Evolutionary conservation across 75 land plant species (phyloP).

Genomic region (Selaginella moellendorffii): DNA sequence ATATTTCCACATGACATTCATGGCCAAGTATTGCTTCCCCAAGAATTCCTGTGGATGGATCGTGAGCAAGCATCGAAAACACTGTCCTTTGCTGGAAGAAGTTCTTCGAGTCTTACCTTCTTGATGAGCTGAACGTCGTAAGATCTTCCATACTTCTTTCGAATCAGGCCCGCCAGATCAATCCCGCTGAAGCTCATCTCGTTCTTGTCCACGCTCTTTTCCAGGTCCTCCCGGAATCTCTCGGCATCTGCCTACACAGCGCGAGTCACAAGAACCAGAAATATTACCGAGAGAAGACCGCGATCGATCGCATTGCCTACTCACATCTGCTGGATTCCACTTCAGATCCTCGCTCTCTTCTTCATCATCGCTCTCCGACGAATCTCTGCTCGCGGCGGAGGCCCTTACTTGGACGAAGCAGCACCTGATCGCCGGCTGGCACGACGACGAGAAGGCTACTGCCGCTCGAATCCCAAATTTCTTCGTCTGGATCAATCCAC

Average conservation of each 20-base stretch:
- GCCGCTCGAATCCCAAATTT: no score
- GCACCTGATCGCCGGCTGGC: no score
- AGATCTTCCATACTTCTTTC: slow-evolving; percentile 93
- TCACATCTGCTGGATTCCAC: no score
- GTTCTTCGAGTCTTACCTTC: slow-evolving; percentile 37
- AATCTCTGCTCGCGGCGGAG: not conserved
- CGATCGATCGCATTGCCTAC: no score
- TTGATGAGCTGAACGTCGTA: slow-evolving; percentile 96
- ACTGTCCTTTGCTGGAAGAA: not conserved
- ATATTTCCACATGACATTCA: slow-evolving; percentile 99
- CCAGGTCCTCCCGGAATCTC: slow-evolving; percentile 46
- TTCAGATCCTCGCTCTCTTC: not conserved
- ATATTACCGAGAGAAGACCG: no score
- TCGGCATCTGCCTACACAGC: slow-evolving; percentile 37
- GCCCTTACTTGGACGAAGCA: no score
- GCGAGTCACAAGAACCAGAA: no score
- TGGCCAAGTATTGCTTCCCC: slow-evolving; percentile 86
- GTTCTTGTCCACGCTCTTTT: slow-evolving; percentile 59
- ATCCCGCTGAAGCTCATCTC: slow-evolving; percentile 66
- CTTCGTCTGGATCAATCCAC: no score
- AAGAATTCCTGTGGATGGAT: slow-evolving; percentile 63
- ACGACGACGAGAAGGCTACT: no score
- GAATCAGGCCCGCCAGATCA: slow-evolving; percentile 86
- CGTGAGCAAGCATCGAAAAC: not conserved
- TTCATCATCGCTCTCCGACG: not conserved